Percentiles rank a stretch among this genome's conserved stretches.
Conservation (phyloP, 2,329 filamentous ascomycete genomes). For the Rhytidhysteron rufulum region DNA sequence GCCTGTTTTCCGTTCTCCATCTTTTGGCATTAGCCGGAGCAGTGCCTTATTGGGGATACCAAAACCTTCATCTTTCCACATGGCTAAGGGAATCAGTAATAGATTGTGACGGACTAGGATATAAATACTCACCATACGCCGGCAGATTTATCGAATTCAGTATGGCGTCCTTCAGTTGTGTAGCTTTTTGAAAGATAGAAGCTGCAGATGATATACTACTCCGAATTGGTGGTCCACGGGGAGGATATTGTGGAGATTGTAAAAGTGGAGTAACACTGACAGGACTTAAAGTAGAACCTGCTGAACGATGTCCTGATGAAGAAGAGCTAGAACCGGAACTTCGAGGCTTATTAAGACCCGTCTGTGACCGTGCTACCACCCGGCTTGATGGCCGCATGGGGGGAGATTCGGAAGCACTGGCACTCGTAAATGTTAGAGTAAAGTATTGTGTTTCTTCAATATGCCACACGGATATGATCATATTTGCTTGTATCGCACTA, state of each 20-base stretch:
- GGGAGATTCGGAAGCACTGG: conserved; percentile 23
- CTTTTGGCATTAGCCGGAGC: conserved; percentile 38
- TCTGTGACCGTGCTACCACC: conserved; percentile 42
- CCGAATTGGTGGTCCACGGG: conserved; percentile 61
- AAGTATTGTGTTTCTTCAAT: conserved; percentile 66
- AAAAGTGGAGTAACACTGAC: conserved; percentile 51
- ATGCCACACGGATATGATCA: conserved; percentile 75
- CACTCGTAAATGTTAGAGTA: conserved; percentile 70
- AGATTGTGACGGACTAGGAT: too few relatives aligned
- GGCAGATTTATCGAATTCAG: conserved; percentile 72
- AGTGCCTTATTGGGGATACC: conserved; percentile 69
- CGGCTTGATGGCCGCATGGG: conserved; percentile 28
- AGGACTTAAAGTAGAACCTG: conserved; percentile 33
- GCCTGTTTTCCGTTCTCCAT: conserved; percentile 30
- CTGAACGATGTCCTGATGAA: conserved; percentile 30
- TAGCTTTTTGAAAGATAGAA: conserved; percentile 68
- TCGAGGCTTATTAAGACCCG: conserved; percentile 29
- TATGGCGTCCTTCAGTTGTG: conserved; percentile 71
- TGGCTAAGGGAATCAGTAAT: conserved; percentile 38
- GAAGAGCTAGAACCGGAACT: conserved; percentile 39
- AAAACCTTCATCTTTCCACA: conserved; percentile 77
- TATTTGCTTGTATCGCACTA: conserved; percentile 57
- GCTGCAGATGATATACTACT: conserved; percentile 55
- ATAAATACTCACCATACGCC: conserved; percentile 56
- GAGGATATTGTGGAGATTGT: conserved; percentile 60